phyloP scores from a whole-genome alignment of 2,329 filamentous ascomycete species.

The Talaromyces amestolkiae region DNA sequence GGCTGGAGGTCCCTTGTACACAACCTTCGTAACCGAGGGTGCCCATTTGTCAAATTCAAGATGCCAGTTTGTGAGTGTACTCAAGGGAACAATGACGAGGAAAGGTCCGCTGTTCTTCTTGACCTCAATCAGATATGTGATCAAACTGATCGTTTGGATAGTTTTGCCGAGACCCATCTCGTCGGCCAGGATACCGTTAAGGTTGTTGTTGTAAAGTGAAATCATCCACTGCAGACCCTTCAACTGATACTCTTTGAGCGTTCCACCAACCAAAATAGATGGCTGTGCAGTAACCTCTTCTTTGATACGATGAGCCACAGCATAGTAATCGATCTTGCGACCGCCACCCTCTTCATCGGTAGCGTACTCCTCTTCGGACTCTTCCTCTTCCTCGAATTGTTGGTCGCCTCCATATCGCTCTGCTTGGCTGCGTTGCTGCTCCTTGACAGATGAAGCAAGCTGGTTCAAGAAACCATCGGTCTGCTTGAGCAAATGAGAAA shows the following conservation, averaged over 20 bases:
- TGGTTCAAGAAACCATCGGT: constrained; percentile 97
- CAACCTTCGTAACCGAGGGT: constrained; percentile 77
- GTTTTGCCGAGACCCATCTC: constrained; percentile 99
- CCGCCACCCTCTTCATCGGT: constrained; percentile 56
- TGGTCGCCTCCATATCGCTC: constrained; percentile 71
- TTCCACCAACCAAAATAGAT: constrained; percentile 82
- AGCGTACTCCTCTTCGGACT: constrained; percentile 61
- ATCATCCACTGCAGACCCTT: constrained; percentile 99
- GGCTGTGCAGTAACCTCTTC: constrained; percentile 87
- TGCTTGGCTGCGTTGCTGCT: constrained; percentile 80
- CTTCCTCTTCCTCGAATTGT: constrained; percentile 56
- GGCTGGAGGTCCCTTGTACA: constrained; percentile 94
- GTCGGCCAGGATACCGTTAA: constrained; percentile 96
- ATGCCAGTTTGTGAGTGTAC: constrained; percentile 98
- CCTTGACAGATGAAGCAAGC: constrained; percentile 89
- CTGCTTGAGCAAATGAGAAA: constrained; percentile 92
- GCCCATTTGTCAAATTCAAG: constrained; percentile 99
- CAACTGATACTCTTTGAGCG: constrained; percentile 93
- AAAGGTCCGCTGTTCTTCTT: constrained; percentile 91
- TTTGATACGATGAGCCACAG: constrained; percentile 92
- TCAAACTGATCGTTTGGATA: constrained; percentile 96
- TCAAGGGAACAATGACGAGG: constrained; percentile 92
- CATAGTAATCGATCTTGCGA: constrained; percentile 96
- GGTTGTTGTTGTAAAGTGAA: constrained; percentile 98
- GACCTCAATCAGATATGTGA: constrained; percentile 94